Base-by-base conservation (phyloP, 192 early-diverging fungal genomes). In the Lobosporangium transversale region DNA sequence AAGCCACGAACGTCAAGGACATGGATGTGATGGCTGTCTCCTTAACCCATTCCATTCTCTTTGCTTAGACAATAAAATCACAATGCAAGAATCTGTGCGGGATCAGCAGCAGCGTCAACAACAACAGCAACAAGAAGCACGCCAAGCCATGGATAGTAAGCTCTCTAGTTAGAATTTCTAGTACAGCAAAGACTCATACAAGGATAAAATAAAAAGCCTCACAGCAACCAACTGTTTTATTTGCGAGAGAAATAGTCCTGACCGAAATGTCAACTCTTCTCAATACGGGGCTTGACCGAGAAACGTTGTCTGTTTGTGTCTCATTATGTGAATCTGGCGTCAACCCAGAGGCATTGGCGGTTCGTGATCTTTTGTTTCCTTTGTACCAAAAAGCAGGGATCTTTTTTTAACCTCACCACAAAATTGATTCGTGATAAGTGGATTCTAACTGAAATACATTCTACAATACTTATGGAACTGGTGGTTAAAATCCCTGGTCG, bases 321-420 rank as follows among this genome's bases (percentile, higher is more conserved):
- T 88, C 89, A 12, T 79, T 95, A 23, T 90, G 88, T 66, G 94
- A 95, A 67, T 71, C 68, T n/a, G 93, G 94, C 14, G 91, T 89
- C 29, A 94, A 95, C 64, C 94, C 94, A 21, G 94, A 95, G 80
- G 88, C 88, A 29, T 47, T 90, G 18, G 91, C 93, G 9, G 85
- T 82, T 65, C 58, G 54, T 64, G 30, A 24, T 27, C 44, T 2
- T 58, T 27, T 36, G 9, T 4, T 56, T 1, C 12, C 40, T 66
- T n/a, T 1, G 15, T 23, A 21, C 15, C 4, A 11, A 50, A 14
- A 50, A 20, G 15, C 1, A 21, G 10, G 1, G 49, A 24, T 1
- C 23, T 50, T 15, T 10, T 23, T 50, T 21, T 3, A 21, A n/a
- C n/a, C n/a, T 50, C 4, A 50, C 49, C 1, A 50, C 11, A 15